Evolutionary conservation across 345 rosid genomes (phyloP).

Genomic region (Salix caprea): DNA sequence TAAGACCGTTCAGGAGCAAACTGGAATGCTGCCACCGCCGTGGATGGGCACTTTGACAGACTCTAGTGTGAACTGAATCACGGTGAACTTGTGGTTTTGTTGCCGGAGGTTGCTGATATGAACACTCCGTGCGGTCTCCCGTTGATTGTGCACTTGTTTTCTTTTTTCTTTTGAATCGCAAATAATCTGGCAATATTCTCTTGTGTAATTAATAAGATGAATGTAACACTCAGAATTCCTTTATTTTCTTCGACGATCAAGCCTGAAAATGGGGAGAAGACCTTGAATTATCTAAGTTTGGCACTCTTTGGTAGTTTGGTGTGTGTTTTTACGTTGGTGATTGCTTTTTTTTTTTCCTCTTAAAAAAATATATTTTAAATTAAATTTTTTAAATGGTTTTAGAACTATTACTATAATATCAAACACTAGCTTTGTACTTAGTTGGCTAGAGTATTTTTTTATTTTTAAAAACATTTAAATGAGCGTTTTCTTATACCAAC

Average conservation of each 20-base stretch:
- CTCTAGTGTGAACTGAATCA: not conserved
- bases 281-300: not conserved
- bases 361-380: no score
- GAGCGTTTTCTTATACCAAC: no score
- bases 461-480: no score
- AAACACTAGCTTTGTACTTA: no score
- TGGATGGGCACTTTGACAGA: constrained; percentile 48
- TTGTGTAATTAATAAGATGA: not conserved
- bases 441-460: no score
- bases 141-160: no score
- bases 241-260: not conserved
- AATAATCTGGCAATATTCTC: not conserved
- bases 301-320: no score
- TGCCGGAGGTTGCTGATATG: not conserved
- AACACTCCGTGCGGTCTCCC: not conserved
- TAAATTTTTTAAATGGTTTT: no score
- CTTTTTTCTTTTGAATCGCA: no score
- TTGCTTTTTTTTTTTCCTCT: no score
- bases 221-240: not conserved
- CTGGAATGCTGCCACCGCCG: constrained; percentile 70
- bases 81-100: not conserved
- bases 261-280: not conserved
- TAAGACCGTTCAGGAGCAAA: constrained; percentile 72
- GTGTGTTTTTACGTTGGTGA: no score
- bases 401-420: no score